Conservation (phyloP, 176 grass and related monocot species). For the Ensete glaucum region DNA sequence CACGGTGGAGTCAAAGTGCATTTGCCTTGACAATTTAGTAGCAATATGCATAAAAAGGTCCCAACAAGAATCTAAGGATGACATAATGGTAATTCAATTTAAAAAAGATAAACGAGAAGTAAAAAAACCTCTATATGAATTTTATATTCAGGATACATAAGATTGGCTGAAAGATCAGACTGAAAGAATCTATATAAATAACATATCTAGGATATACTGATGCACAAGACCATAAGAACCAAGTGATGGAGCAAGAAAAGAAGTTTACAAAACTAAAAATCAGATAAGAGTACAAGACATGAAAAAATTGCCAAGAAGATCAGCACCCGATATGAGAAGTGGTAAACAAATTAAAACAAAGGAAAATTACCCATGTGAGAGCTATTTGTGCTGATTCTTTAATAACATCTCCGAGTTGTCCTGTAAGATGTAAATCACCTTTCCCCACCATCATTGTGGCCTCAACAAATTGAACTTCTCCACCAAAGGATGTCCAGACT, state of each 20-base stretch:
- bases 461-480: slow-evolving; percentile 94
- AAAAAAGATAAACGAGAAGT: too few species aligned
- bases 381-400: slow-evolving; percentile 98
- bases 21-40: neutral
- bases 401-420: slow-evolving; percentile 98
- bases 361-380: slow-evolving; percentile 80
- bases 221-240: too few species aligned
- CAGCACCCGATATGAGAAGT: neutral
- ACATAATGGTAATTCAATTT: too few species aligned
- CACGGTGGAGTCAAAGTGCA: too few species aligned
- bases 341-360: neutral
- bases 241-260: too few species aligned
- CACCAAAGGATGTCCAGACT: slow-evolving; percentile 92
- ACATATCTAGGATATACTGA: too few species aligned
- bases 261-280: neutral
- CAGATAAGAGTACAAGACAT: neutral
- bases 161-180: too few species aligned
- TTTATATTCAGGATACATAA: too few species aligned
- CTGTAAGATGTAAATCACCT: slow-evolving; percentile 93
- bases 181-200: too few species aligned
- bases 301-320: neutral
- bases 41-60: neutral
- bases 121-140: too few species aligned
- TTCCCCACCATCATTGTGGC: slow-evolving; percentile 89
- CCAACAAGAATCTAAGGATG: neutral